A percentile compares a stretch with the other conserved stretches of the same genome.
Evolutionary conservation across 768 basidiomycete species (phyloP).

Genomic region (Hygrocybe punicea): DNA sequence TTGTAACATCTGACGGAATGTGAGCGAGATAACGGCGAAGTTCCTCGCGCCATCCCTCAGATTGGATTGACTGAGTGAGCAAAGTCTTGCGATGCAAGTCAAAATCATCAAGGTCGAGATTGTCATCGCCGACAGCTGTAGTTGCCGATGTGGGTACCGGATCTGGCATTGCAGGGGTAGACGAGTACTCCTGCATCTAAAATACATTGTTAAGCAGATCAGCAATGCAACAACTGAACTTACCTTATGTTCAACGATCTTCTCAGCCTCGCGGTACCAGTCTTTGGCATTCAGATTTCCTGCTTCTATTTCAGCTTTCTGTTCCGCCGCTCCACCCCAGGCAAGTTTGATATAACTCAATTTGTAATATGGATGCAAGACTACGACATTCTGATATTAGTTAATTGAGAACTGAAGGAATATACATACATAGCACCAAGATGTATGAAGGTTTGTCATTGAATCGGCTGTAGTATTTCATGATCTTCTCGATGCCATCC

Average conservation of each 20-base stretch:
- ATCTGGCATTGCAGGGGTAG: no score
- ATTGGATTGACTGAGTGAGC: background rate
- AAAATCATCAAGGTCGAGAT: background rate
- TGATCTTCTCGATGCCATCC: slow-evolving; percentile 13
- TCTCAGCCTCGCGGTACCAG: slow-evolving; percentile 16
- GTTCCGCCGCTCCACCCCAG: slow-evolving; percentile 30
- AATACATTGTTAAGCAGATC: no score
- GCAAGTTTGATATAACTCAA: slow-evolving; percentile 20
- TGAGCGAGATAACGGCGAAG: slow-evolving; percentile 1
- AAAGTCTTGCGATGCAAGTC: slow-evolving; percentile 5
- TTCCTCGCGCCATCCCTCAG: slow-evolving; percentile 3
- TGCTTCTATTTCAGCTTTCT: slow-evolving; percentile 9
- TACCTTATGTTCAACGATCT: no score
- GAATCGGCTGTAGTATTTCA: slow-evolving; percentile 11
- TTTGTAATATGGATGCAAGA: slow-evolving; percentile 33
- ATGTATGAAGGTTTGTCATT: slow-evolving; percentile 12
- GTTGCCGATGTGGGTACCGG: no score
- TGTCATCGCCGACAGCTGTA: no score
- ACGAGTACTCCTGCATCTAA: no score
- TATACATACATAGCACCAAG: slow-evolving; percentile 6
- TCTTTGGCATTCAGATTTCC: slow-evolving; percentile 16
- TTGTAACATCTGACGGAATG: slow-evolving; percentile 3
- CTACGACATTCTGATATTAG: no score
- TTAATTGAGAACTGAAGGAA: background rate
- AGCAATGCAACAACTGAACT: no score